Evolutionary conservation across 352 stramenopile genomes (phyloP).

Genomic region (Aphanomyces euteiches): DNA sequence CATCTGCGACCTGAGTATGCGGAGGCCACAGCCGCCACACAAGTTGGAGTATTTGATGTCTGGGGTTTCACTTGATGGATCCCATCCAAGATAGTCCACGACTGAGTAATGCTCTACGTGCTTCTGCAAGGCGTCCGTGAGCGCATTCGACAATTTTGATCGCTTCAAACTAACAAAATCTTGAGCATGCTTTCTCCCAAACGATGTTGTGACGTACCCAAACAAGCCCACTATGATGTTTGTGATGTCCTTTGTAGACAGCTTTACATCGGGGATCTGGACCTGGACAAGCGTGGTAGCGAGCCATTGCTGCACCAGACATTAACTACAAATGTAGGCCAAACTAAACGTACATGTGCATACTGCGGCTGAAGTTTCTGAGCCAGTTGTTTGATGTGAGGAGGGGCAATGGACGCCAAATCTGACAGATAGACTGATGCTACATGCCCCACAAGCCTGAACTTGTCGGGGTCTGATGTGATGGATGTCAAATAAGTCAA

Average conservation of each 20-base stretch:
- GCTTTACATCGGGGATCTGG: not conserved
- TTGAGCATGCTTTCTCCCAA: not conserved
- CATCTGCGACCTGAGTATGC: constrained; percentile 35
- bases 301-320: constrained; percentile 10
- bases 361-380: constrained; percentile 20
- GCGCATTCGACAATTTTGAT: constrained; percentile 23
- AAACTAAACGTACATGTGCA: constrained; percentile 12
- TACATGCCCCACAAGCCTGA: constrained; percentile 26
- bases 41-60: constrained; percentile 65
- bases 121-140: constrained; percentile 1
- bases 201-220: not conserved
- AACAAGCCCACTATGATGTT: constrained; percentile 13
- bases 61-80: constrained; percentile 67
- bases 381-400: not conserved
- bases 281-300: not conserved
- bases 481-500: constrained; percentile 18
- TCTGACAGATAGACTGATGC: constrained; percentile 13
- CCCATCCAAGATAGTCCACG: constrained; percentile 76
- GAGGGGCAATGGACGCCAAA: constrained; percentile 16
- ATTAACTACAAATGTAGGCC: not conserved
- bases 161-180: constrained; percentile 9
- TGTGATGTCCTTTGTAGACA: constrained; percentile 21
- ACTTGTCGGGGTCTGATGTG: constrained; percentile 11
- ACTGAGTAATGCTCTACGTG: constrained; percentile 35
- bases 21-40: constrained; percentile 66